These are phyloP conservation scores for Corylus americana DNA, from an alignment of 306 rosid genomes.

Conservation along the genomic window DNA sequence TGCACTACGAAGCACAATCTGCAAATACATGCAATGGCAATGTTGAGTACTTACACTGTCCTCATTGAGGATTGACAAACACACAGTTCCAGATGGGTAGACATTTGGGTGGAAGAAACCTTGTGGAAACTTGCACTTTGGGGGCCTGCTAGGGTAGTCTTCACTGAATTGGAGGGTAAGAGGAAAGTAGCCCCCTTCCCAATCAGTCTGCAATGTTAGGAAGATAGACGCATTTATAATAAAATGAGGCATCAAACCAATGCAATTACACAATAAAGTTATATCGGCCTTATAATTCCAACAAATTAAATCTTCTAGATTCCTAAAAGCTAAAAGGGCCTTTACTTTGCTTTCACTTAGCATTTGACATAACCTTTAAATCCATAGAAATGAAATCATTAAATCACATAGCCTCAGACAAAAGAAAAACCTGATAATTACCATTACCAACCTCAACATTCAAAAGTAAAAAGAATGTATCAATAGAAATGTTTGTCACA, in stretches of 20 bases:
- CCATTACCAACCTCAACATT: not conserved
- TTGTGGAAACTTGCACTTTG: slow-evolving; percentile 28
- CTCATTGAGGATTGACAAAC: slow-evolving; percentile 36
- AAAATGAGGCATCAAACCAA: not conserved
- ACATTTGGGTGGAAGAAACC: slow-evolving; percentile 37
- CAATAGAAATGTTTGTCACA: not conserved
- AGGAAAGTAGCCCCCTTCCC: slow-evolving; percentile 34
- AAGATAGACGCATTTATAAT: not conserved
- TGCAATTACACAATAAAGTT: not conserved
- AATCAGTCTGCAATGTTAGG: slow-evolving; percentile 21
- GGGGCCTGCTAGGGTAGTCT: slow-evolving; percentile 20
- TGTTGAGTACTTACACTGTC: slow-evolving; percentile 21
- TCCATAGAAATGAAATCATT: not conserved
- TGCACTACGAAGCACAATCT: not conserved
- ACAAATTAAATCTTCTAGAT: not conserved
- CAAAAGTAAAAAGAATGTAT: not conserved
- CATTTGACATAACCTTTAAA: not conserved
- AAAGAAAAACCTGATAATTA: not conserved
- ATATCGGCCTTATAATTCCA: not conserved
- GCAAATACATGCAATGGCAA: not conserved
- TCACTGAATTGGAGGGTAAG: slow-evolving; percentile 14
- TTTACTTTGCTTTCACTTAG: not conserved
- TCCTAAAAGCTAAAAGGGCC: not conserved
- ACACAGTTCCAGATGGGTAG: slow-evolving; percentile 34
- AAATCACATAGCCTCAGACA: not conserved